Conservation (phyloP, 2,329 filamentous ascomycete genomes). For the Ilyonectria sp. region DNA sequence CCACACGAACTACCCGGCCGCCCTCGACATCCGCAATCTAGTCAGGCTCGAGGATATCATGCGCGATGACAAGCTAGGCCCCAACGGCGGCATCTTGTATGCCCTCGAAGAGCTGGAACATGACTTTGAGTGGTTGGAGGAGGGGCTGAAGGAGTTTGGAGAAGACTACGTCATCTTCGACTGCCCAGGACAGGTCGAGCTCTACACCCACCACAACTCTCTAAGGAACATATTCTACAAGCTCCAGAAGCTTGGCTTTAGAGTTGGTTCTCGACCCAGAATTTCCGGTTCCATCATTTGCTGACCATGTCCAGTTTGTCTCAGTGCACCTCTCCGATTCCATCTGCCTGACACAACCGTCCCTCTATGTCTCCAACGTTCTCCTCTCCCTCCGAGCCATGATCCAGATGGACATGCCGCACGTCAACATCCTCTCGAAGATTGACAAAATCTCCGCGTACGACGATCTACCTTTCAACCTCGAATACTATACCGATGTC, state of each 20-base stretch:
- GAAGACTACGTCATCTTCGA: conserved; percentile 97
- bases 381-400: conserved; percentile 95
- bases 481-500: conserved; percentile 98
- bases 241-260: conserved; percentile 91
- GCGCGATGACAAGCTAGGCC: conserved; percentile 89
- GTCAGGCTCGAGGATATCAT: conserved; percentile 96
- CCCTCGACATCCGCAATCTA: conserved; percentile 90
- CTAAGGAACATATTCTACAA: conserved; percentile 92
- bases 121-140: conserved; percentile 93
- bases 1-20: conserved; percentile 87
- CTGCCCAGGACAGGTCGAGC: conserved; percentile 95
- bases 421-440: conserved; percentile 96
- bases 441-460: conserved; percentile 94
- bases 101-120: conserved; percentile 95
- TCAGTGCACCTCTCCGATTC: conserved; percentile 95
- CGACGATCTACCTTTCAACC: conserved; percentile 90
- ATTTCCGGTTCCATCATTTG: neutral
- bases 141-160: conserved; percentile 82
- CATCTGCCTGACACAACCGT: conserved; percentile 92
- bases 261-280: conserved; percentile 71
- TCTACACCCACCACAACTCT: conserved; percentile 95
- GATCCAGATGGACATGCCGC: conserved; percentile 97
- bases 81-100: conserved; percentile 93
- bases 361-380: conserved; percentile 94
- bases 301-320: conserved; percentile 76